Conservation (phyloP, 176 grass and related monocot genomes). For the Thalia dealbata region DNA sequence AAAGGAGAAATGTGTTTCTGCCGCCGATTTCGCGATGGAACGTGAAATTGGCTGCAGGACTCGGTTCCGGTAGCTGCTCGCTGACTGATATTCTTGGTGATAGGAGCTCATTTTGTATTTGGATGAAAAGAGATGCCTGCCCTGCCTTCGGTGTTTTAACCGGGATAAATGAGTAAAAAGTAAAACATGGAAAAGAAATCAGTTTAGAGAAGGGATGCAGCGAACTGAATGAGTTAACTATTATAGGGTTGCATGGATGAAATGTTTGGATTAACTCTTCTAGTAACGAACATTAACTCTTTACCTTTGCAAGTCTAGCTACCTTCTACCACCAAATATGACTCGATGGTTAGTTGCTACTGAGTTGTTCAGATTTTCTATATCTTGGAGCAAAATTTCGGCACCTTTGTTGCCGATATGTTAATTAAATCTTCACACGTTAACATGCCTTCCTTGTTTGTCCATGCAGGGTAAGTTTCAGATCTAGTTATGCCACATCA, state of each 20-base stretch:
- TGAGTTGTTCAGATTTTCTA: not conserved
- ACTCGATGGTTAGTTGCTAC: not conserved
- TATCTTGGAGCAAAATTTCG: not conserved
- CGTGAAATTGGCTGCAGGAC: not conserved
- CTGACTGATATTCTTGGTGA: not conserved
- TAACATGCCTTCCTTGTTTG: not conserved
- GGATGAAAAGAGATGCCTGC: not conserved
- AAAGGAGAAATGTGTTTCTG: not conserved
- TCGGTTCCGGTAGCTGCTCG: not conserved
- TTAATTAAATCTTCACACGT: not conserved
- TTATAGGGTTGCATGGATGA: too few species aligned
- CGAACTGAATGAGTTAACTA: too few species aligned
- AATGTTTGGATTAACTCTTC: too few species aligned
- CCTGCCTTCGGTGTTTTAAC: not conserved
- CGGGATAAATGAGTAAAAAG: not conserved
- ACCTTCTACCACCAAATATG: not conserved
- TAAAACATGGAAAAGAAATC: too few species aligned
- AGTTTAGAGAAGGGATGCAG: not conserved
- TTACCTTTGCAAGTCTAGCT: too few species aligned
- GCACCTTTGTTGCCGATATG: not conserved
- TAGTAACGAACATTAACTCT: too few species aligned
- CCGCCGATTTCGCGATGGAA: not conserved
- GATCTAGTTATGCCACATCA: constrained; percentile 45
- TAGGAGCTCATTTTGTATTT: not conserved
- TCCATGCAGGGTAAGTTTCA: constrained; percentile 33